A percentile compares a stretch with the other conserved stretches of the same genome.
These are phyloP conservation scores for Debaryomyces tyrocola DNA, from an alignment of 805 yeast species.

Conservation along the genomic window DNA sequence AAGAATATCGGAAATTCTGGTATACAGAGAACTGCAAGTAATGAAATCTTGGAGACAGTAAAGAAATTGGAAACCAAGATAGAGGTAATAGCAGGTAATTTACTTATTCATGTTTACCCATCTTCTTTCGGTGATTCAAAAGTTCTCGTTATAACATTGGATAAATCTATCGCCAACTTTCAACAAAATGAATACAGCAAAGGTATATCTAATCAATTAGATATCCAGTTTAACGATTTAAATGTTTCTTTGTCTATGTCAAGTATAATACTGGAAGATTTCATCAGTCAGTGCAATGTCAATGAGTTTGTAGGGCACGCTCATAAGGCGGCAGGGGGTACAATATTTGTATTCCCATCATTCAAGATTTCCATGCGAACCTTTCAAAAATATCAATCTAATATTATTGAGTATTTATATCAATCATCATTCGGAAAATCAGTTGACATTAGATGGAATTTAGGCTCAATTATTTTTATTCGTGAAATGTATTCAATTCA, in stretches of 20 bases:
- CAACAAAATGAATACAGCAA: conserved; percentile 46
- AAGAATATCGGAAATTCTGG: not conserved
- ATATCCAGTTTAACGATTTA: conserved; percentile 61
- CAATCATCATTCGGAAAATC: conserved; percentile 81
- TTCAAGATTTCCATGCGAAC: conserved; percentile 74
- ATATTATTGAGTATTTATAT: conserved; percentile 64
- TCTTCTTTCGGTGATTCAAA: conserved; percentile 76
- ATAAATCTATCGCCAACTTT: conserved; percentile 53
- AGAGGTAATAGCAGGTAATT: conserved; percentile 55
- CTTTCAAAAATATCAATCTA: conserved; percentile 53
- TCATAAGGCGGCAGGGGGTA: conserved; percentile 69
- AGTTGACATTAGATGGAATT: conserved; percentile 90
- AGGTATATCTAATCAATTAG: conserved; percentile 55
- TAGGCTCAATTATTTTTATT: conserved; percentile 87
- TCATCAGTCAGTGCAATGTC: conserved; percentile 45
- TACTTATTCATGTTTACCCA: conserved; percentile 74
- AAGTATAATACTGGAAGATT: conserved; percentile 50
- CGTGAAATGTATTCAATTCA: conserved; percentile 92
- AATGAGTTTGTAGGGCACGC: conserved; percentile 58
- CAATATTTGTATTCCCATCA: conserved; percentile 77
- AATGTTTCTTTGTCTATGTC: conserved; percentile 67
- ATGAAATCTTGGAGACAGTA: conserved; percentile 29
- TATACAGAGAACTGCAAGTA: not conserved
- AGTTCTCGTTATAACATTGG: conserved; percentile 64
- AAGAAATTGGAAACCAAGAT: conserved; percentile 64